Evolutionary conservation across 352 stramenopile genomes (phyloP).

Genomic region (Phytophthora europaea): DNA sequence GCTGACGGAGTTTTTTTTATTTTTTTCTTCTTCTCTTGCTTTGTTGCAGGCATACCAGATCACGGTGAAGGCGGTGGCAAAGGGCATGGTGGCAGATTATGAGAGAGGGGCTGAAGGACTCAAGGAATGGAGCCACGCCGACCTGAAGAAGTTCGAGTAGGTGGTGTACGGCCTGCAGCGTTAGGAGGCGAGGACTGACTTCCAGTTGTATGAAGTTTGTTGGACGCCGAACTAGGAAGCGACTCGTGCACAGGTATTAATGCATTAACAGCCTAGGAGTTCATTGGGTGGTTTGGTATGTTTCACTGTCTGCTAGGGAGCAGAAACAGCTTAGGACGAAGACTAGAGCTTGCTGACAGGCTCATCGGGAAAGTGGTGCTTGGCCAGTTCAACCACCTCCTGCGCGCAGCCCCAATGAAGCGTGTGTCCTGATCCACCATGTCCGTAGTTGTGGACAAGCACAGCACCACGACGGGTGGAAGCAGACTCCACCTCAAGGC

Average conservation of each 20-base stretch:
- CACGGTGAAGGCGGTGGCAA: conserved; percentile 58
- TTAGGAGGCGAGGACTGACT: not conserved
- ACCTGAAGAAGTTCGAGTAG: conserved; percentile 67
- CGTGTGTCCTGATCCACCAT: conserved; percentile 72
- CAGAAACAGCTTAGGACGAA: not conserved
- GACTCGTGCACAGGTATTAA: not conserved
- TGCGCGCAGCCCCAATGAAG: conserved; percentile 75
- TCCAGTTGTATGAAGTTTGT: not conserved
- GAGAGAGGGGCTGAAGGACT: conserved; percentile 53
- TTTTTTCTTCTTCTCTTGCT: not conserved
- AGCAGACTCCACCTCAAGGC: conserved; percentile 52
- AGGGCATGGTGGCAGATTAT: conserved; percentile 78
- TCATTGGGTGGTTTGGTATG: not conserved
- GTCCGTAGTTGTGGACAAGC: conserved; percentile 81
- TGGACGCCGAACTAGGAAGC: not conserved
- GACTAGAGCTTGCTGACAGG: conserved; percentile 12
- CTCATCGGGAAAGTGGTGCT: conserved; percentile 20
- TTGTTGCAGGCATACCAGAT: conserved; percentile 48
- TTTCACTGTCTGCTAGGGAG: not conserved
- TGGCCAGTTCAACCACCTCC: conserved; percentile 55
- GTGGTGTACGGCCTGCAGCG: not conserved
- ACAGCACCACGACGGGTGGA: conserved; percentile 43
- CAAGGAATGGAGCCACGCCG: conserved; percentile 61
- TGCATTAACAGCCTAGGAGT: not conserved
- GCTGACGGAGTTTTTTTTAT: no score